Percentiles rank a stretch among this genome's conserved stretches.
Evolutionary conservation across 1,139 yeast species (phyloP).

Genomic region (Geotrichum siamense): DNA sequence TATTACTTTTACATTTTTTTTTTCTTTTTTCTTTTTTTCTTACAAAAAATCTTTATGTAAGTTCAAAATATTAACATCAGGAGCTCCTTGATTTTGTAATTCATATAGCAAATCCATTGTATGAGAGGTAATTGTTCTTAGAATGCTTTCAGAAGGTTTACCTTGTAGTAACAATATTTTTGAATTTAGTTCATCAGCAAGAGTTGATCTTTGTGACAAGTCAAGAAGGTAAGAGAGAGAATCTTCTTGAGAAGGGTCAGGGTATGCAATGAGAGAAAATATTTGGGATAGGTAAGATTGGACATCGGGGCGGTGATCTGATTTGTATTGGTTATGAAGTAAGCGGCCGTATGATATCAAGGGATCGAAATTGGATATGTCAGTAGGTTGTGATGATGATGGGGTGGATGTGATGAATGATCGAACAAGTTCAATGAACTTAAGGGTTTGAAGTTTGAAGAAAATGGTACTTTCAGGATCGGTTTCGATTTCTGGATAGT

Average conservation of each 20-base stretch:
- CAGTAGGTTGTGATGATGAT: conserved; percentile 14
- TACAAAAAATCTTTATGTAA: conserved; percentile 34
- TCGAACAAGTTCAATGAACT: conserved; percentile 43
- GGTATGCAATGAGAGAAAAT: conserved; percentile 47
- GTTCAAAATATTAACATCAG: conserved; percentile 26
- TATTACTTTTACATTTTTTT: too few relatives aligned
- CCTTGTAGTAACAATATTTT: conserved; percentile 42
- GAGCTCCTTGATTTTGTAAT: conserved; percentile 28
- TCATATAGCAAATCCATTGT: conserved; percentile 33
- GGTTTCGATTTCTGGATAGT: conserved; percentile 43
- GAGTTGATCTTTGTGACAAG: conserved; percentile 33
- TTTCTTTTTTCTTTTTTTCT: too few relatives aligned
- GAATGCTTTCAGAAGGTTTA: conserved; percentile 33
- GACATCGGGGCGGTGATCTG: conserved; percentile 28
- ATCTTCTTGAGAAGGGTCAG: conserved; percentile 28
- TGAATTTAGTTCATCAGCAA: conserved; percentile 41
- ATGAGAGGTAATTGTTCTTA: conserved; percentile 36
- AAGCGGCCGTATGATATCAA: conserved; percentile 44
- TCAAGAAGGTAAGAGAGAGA: conserved; percentile 36
- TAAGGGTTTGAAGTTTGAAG: conserved; percentile 48
- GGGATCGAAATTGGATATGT: conserved; percentile 29
- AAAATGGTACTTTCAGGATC: conserved; percentile 38
- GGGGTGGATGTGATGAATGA: neutral
- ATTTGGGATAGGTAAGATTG: conserved; percentile 37
- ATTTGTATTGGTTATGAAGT: conserved; percentile 38